Base-by-base conservation (phyloP, 2,329 filamentous ascomycete species). In the Sclerotinia sclerotiorum region DNA sequence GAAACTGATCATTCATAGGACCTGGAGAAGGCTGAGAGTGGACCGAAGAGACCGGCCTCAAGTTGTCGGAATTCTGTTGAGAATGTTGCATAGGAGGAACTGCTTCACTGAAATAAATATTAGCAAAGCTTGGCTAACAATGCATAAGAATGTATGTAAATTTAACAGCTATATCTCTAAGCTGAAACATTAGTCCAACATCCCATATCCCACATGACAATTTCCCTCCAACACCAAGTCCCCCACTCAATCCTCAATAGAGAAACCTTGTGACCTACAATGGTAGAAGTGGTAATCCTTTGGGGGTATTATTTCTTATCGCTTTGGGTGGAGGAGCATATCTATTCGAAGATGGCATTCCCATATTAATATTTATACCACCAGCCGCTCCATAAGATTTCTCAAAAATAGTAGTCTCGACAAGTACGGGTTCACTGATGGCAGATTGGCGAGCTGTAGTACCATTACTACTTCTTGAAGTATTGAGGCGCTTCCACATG, bases 11-110 rank as follows among this genome's bases (percentile, higher is more conserved):
- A 58, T 69, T 61, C 11, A 70, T 68, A 57, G 73, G 62, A 61
- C 68, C 71, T 19, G 83, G 82, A 70, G 82, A 86, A 56, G 81
- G 83, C 76, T 85, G 83, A 57, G 87, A 87, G 76, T 90, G 90
- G 58, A 88, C 73, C 21, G 89, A 90, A 44, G 88, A 89, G 8
- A 81, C 72, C n/a, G 84, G 83, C 52, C 84, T 83, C 70, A 79
- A 80, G 65, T 75, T 76, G 46, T 55, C 29, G n/a, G 48, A 27
- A 62, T 67, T 62, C 35, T 54, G 32, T 5, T 42, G 65, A 21
- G 79, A 77, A 69, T 73, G 70, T 66, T 62, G 67, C 21, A 69
- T 57, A 24, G 70, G 70, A 68, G 69, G 68, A 55, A 68, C 68
- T 70, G 70, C 39, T 55, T 74, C 70, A 62, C 72, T 73, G 62